A percentile compares a stretch with the other conserved stretches of the same genome.
Conservation (phyloP, 345 rosid species). For the Lumnitzera racemosa region DNA sequence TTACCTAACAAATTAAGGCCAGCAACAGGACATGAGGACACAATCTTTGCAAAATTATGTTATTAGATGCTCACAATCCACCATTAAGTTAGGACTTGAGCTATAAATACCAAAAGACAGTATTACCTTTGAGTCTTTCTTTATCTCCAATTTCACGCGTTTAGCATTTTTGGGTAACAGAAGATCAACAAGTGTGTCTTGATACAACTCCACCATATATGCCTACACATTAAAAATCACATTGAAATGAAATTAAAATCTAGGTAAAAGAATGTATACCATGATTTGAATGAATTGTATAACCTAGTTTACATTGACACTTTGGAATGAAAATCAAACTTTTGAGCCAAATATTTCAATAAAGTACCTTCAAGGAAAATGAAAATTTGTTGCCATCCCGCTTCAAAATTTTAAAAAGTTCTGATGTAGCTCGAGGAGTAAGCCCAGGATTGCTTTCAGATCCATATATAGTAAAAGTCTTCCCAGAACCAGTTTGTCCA, state of each 20-base stretch:
- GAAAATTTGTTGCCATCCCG: conserved; percentile 74
- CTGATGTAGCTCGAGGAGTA: conserved; percentile 83
- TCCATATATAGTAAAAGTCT: conserved; percentile 94
- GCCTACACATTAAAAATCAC: conserved; percentile 39
- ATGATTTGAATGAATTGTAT: too few relatives aligned
- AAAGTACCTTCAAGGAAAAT: conserved; percentile 72
- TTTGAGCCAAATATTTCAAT: neutral
- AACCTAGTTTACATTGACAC: too few relatives aligned
- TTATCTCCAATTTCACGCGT: conserved; percentile 77
- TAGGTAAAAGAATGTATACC: too few relatives aligned
- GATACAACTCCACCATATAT: conserved; percentile 93
- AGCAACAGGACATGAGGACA: too few relatives aligned
- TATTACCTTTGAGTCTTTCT: conserved; percentile 83
- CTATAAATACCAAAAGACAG: neutral
- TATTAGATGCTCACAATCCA: too few relatives aligned
- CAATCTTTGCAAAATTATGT: too few relatives aligned
- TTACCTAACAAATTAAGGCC: too few relatives aligned
- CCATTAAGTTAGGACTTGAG: neutral
- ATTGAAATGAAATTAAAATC: neutral
- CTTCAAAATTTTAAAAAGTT: conserved; percentile 70
- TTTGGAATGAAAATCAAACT: neutral
- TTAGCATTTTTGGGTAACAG: conserved; percentile 60
- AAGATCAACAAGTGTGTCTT: conserved; percentile 88
- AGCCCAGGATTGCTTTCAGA: conserved; percentile 69
- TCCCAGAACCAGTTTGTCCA: conserved; percentile 99